These are phyloP conservation scores for Vitis hybrid DNA, from an alignment of 177 flowering plant species.

Conservation along the genomic window DNA sequence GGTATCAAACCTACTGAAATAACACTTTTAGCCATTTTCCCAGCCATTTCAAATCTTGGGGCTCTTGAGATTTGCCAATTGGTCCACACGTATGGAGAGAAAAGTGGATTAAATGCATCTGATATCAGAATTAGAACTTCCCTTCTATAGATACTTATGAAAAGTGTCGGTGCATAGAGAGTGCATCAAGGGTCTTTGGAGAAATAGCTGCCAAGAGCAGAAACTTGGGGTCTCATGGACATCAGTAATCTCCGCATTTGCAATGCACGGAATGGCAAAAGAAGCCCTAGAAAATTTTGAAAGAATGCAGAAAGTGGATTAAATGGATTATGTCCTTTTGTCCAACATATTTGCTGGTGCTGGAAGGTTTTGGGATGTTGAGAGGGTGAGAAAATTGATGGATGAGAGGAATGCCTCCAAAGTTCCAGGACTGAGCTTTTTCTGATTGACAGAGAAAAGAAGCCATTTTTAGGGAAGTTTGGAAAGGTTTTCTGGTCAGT, in stretches of 20 bases:
- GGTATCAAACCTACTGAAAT: constrained; percentile 37
- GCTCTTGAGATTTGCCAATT: constrained; percentile 33
- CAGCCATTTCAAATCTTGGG: constrained; percentile 44
- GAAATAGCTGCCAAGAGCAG: constrained; percentile 28
- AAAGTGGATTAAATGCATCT: constrained; percentile 32
- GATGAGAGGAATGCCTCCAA: constrained; percentile 51
- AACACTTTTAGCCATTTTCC: no score
- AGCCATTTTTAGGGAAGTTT: no score
- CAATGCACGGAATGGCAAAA: constrained; percentile 59
- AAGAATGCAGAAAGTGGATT: constrained; percentile 41
- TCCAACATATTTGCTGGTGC: constrained; percentile 58
- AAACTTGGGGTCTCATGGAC: constrained; percentile 57
- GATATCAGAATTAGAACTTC: constrained; percentile 45
- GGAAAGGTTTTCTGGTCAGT: no score
- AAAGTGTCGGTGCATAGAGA: constrained; percentile 58
- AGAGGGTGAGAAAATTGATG: constrained; percentile 57
- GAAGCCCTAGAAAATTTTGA: constrained; percentile 43
- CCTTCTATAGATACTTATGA: constrained; percentile 45
- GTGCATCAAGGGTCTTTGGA: no score
- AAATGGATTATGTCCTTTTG: constrained; percentile 69
- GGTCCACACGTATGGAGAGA: constrained; percentile 46
- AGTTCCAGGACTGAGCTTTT: constrained; percentile 54
- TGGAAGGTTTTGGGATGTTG: constrained; percentile 63
- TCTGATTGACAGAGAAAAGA: constrained; percentile 12
- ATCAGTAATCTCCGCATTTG: constrained; percentile 49